These are phyloP conservation scores for Thecaphora thlaspeos DNA, from an alignment of 1,284 basidiomycete species.

Conservation along the genomic window DNA sequence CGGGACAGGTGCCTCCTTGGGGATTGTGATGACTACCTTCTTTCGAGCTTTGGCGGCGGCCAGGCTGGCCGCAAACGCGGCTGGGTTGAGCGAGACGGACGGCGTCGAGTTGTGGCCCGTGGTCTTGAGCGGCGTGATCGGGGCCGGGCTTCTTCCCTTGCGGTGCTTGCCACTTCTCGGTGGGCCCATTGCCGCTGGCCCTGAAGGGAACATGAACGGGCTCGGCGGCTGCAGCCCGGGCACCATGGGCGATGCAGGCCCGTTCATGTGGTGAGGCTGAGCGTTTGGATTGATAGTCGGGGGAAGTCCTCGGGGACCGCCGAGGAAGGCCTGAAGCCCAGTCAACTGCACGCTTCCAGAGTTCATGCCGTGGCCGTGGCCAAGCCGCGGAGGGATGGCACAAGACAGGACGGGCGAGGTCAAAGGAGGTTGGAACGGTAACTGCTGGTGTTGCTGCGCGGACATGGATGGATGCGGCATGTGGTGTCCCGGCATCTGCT, in stretches of 20 bases:
- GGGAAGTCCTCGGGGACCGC: slow-evolving; percentile 5
- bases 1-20: slow-evolving; percentile 16
- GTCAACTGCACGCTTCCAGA: slow-evolving; percentile 29
- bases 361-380: slow-evolving; percentile 15
- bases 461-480: background rate
- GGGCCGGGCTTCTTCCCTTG: slow-evolving; percentile 18
- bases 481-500: background rate
- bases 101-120: slow-evolving; percentile 50
- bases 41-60: slow-evolving; percentile 27
- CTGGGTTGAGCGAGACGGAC: slow-evolving; percentile 42
- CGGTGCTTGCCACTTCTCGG: slow-evolving; percentile 8
- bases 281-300: background rate
- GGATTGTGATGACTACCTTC: slow-evolving; percentile 27
- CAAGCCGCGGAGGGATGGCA: slow-evolving; percentile 5
- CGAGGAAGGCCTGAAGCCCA: slow-evolving; percentile 24
- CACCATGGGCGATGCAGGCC: background rate
- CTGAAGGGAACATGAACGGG: slow-evolving; percentile 10
- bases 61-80: slow-evolving; percentile 37
- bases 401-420: background rate
- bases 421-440: slow-evolving; percentile 3
- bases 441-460: background rate
- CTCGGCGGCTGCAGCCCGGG: background rate
- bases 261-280: background rate
- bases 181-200: background rate
- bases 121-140: slow-evolving; percentile 42